phyloP scores from a whole-genome alignment of 768 basidiomycete species.

The Lentinula aciculospora region DNA sequence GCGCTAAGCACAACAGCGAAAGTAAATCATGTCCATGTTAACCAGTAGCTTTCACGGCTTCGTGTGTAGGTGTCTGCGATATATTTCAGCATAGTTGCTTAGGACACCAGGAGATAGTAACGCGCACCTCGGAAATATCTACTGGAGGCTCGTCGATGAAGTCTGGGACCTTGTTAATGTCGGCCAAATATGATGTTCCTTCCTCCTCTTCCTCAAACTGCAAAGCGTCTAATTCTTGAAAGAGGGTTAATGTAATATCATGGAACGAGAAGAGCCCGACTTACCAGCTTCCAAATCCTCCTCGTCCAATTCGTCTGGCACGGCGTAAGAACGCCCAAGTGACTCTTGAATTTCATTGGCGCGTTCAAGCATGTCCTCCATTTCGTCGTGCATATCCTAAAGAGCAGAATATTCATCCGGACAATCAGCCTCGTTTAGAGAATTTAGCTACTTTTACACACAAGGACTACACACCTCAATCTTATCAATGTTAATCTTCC shows the following conservation, averaged over 20 bases:
- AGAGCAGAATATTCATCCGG: neutral
- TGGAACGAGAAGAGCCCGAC: neutral
- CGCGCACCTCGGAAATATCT: constrained; percentile 57
- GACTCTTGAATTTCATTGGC: constrained; percentile 98
- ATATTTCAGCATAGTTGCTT: neutral
- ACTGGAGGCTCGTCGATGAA: constrained; percentile 88
- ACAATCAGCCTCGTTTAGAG: neutral
- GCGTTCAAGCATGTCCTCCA: constrained; percentile 96
- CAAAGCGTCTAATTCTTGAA: constrained; percentile 88
- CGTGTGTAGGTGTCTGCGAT: constrained; percentile 37
- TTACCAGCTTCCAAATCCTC: constrained; percentile 93
- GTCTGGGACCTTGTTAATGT: constrained; percentile 85
- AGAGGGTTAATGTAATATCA: neutral
- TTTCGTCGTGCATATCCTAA: constrained; percentile 93
- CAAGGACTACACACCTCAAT: constrained; percentile 73
- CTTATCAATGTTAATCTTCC: constrained; percentile 96
- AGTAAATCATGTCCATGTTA: constrained; percentile 14
- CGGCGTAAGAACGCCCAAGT: constrained; percentile 87
- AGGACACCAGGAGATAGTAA: too few relatives aligned
- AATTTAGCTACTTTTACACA: neutral
- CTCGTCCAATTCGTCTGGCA: constrained; percentile 97
- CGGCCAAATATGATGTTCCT: constrained; percentile 80
- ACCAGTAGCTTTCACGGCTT: constrained; percentile 52
- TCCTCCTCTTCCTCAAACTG: constrained; percentile 91
- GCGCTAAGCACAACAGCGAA: neutral